Evolutionary conservation across 148 eudicot species (phyloP), one percentile per base, ranked within the genome.

Genomic region (Oxyria digyna): DNA sequence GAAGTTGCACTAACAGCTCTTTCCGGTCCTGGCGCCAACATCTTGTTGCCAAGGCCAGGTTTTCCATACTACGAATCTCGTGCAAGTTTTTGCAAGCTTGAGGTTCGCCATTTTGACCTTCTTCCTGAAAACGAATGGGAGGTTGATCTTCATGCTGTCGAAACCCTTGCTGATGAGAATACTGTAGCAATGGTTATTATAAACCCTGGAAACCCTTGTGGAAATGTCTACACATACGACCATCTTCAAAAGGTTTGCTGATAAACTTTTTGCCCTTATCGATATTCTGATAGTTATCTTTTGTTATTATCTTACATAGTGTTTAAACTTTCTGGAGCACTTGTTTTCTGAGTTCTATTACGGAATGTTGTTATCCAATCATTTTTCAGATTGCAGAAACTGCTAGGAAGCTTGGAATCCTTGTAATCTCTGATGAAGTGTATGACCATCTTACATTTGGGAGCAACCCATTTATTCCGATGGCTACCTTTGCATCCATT

Each of bases 161-260:
- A 78, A 66, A 62, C 75, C 66, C 42, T 76, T 33, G 81, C 76
- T 4, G 80, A 81, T 76, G 73, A 64, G 1, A 78, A 74, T 20
- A 81, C 82, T 27, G 78, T 71, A 41, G 85, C 85, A 23, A 69
- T 81, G 17, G 85, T 78, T 20, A 48, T 81, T 1, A 76, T 78
- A 8, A 81, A 81, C 72, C 85, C 85, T 15, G 79, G 85, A 0
- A 81, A 81, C 69, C 85, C 82, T 26, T 76, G 76, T 35, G 82
- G 85, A 31, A 75, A 50, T 78, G 85, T 81, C 27, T 78, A 62
- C 50, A 68, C 62, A 38, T 17, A 15, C 31, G 48, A 81, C 42
- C 82, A 81, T 66, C 70, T 81, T 4, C 17, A 78, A 23, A 72
- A 74, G 71, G 85, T 81, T 6, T 64, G 45, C 46, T 52, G 3